A percentile compares a stretch with the other conserved stretches of the same genome.
phyloP scores from a whole-genome alignment of 768 basidiomycete genomes.

The Termitomyces sp. region DNA sequence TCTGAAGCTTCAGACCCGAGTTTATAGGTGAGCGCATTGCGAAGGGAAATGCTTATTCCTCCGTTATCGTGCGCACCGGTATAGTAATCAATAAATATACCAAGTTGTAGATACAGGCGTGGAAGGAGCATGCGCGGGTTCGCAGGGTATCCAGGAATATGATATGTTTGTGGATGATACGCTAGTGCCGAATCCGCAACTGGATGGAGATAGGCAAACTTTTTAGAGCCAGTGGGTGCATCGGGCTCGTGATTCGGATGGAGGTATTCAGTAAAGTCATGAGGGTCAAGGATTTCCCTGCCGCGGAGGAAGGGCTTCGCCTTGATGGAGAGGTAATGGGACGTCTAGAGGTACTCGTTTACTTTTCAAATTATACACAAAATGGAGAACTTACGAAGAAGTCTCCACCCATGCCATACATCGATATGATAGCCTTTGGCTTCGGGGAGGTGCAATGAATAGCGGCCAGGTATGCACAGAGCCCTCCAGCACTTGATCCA shows the following conservation, averaged over 20 bases:
- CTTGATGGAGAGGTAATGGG: slow-evolving; percentile 47
- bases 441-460: slow-evolving; percentile 41
- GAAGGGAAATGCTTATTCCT: slow-evolving; percentile 39
- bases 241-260: slow-evolving; percentile 29
- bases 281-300: slow-evolving; percentile 47
- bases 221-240: neutral
- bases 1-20: neutral
- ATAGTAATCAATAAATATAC: slow-evolving; percentile 52
- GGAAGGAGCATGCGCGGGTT: slow-evolving; percentile 57
- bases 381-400: slow-evolving; percentile 33
- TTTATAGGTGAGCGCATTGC: slow-evolving; percentile 14
- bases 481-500: slow-evolving; percentile 56
- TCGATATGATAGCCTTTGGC: slow-evolving; percentile 46
- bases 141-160: slow-evolving; percentile 53
- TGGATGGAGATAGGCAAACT: slow-evolving; percentile 14
- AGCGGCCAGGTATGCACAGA: slow-evolving; percentile 59
- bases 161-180: slow-evolving; percentile 38
- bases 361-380: neutral
- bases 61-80: slow-evolving; percentile 39
- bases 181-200: slow-evolving; percentile 38
- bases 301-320: slow-evolving; percentile 45
- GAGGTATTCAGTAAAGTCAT: slow-evolving; percentile 38
- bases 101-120: slow-evolving; percentile 55
- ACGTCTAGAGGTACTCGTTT: slow-evolving; percentile 27
- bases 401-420: slow-evolving; percentile 65